Percentiles rank a stretch among this genome's conserved stretches.
These are phyloP conservation scores for Metschnikowia reukaufii DNA, from an alignment of 805 yeast species.

Conservation along the genomic window DNA sequence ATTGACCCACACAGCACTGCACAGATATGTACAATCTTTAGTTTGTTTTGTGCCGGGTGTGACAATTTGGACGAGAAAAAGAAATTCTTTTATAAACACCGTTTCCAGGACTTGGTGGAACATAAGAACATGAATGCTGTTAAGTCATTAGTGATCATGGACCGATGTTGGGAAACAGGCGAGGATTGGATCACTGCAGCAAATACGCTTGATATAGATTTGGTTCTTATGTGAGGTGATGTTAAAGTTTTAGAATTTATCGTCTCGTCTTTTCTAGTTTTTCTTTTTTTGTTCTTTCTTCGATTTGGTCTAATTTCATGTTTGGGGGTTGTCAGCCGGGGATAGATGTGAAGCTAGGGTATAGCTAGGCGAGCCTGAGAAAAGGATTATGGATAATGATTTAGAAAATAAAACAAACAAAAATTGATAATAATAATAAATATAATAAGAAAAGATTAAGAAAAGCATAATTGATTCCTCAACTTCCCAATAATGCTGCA, in stretches of 20 bases:
- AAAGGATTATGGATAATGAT: too few relatives aligned
- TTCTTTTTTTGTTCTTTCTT: too few relatives aligned
- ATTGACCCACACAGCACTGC: slow-evolving; percentile 50
- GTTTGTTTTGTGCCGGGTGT: slow-evolving; percentile 59
- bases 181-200: slow-evolving; percentile 54
- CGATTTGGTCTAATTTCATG: too few relatives aligned
- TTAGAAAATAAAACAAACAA: too few relatives aligned
- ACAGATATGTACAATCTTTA: slow-evolving; percentile 56
- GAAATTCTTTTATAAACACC: slow-evolving; percentile 36
- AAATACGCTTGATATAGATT: slow-evolving; percentile 39
- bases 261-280: too few relatives aligned
- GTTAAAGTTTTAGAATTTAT: slow-evolving; percentile 9
- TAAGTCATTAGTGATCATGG: slow-evolving; percentile 50
- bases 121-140: slow-evolving; percentile 45
- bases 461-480: too few relatives aligned
- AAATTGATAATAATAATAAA: too few relatives aligned
- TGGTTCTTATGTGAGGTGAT: slow-evolving; percentile 41
- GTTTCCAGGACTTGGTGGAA: slow-evolving; percentile 43
- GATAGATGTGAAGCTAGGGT: too few relatives aligned
- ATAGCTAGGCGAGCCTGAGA: too few relatives aligned
- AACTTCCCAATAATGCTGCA: too few relatives aligned
- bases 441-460: too few relatives aligned
- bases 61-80: slow-evolving; percentile 44
- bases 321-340: too few relatives aligned
- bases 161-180: slow-evolving; percentile 53